A percentile compares a stretch with the other conserved stretches of the same genome.
Conservation (phyloP, 73 alveolate species). For the Paramecium octaurelia region DNA sequence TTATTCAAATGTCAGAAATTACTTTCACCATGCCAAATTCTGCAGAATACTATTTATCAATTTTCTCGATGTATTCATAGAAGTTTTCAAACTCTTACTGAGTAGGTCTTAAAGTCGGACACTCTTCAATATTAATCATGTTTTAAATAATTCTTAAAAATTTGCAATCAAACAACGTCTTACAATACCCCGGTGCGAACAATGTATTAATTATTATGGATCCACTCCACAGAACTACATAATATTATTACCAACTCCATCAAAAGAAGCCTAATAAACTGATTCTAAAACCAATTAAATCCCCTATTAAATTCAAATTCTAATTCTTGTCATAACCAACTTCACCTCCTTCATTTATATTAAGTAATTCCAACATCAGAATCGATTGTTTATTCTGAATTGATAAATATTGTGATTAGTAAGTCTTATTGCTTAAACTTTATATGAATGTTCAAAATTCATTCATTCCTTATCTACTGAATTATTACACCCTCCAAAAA, state of each 20-base stretch:
- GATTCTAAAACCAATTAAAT: neutral
- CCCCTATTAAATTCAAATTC: neutral
- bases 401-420: neutral
- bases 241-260: neutral
- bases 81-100: constrained; percentile 74
- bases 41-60: constrained; percentile 69
- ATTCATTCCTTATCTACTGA: neutral
- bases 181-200: neutral
- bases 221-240: neutral
- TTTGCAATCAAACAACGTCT: neutral
- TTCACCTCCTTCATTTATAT: neutral
- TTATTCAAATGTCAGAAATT: neutral
- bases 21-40: constrained; percentile 82
- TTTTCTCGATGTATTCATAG: constrained; percentile 67
- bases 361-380: neutral
- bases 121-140: constrained; percentile 38
- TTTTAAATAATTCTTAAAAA: neutral
- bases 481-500: neutral
- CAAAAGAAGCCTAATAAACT: neutral
- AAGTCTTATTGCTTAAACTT: neutral
- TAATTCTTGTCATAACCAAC: neutral
- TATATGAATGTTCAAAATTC: neutral
- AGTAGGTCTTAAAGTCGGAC: constrained; percentile 83
- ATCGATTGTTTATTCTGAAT: neutral
- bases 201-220: neutral